Evolutionary conservation across 345 rosid species (phyloP).

Genomic region (Bruguiera parviflora): DNA sequence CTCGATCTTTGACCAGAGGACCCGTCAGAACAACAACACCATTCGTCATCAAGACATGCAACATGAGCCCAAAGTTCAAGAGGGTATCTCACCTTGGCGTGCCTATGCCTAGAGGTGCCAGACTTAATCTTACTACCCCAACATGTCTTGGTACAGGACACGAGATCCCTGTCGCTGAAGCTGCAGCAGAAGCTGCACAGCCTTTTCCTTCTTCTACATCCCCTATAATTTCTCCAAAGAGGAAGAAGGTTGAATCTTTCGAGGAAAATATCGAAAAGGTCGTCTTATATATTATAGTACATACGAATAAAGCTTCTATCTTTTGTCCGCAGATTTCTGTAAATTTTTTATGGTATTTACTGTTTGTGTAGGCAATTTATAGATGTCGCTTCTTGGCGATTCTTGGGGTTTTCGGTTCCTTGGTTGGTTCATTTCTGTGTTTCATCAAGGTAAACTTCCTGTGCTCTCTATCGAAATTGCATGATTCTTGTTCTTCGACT

Average conservation of each 20-base stretch:
- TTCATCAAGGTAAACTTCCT: slow-evolving; percentile 57
- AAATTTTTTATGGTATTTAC: neutral
- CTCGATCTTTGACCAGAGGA: slow-evolving; percentile 2
- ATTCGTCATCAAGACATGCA: neutral
- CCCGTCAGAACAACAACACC: neutral
- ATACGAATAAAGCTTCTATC: neutral
- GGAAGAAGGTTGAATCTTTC: slow-evolving; percentile 26
- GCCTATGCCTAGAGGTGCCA: neutral
- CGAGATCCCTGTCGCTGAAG: slow-evolving; percentile 1
- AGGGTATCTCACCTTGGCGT: neutral
- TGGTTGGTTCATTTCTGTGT: slow-evolving; percentile 69
- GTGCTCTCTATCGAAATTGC: neutral
- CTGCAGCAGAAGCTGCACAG: slow-evolving; percentile 8
- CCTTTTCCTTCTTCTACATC: slow-evolving; percentile 15
- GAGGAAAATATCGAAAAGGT: slow-evolving; percentile 77
- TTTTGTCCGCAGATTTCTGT: neutral
- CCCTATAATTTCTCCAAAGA: slow-evolving; percentile 25
- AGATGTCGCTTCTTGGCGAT: slow-evolving; percentile 67
- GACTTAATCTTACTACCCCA: neutral
- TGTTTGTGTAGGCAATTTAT: slow-evolving; percentile 48
- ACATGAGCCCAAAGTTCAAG: neutral
- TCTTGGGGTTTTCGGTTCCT: slow-evolving; percentile 70
- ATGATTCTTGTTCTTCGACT: neutral
- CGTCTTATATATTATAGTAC: neutral
- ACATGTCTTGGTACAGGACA: slow-evolving; percentile 8